phyloP scores from a whole-genome alignment of 768 basidiomycete species.

The Cystobasidium onofrii region DNA sequence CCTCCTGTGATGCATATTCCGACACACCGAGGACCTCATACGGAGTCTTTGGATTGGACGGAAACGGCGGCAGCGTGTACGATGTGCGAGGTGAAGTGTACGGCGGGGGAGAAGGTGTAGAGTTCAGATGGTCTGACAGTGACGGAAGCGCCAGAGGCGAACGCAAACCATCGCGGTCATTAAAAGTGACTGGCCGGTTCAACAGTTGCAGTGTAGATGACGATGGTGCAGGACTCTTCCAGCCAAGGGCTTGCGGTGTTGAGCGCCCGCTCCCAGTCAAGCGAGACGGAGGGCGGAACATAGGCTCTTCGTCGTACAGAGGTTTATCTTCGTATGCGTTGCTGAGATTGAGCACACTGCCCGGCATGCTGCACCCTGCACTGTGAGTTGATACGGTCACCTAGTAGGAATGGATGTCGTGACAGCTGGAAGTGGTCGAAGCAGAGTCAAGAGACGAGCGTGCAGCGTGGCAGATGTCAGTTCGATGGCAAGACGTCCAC shows the following conservation, averaged over 20 bases:
- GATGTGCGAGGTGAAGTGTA: not conserved
- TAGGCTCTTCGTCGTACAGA: constrained; percentile 14
- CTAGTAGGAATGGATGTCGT: no score
- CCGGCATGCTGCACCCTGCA: not conserved
- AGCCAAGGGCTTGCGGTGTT: not conserved
- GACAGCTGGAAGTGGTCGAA: no score
- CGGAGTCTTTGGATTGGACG: constrained; percentile 17
- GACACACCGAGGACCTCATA: constrained; percentile 36
- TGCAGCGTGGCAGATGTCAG: no score
- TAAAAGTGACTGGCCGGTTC: not conserved
- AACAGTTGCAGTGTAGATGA: no score
- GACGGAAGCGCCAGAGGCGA: not conserved
- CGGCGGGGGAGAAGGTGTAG: not conserved
- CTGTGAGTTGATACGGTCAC: no score
- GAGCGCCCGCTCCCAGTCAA: not conserved
- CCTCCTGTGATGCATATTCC: constrained; percentile 10
- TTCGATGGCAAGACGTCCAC: no score
- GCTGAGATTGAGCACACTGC: not conserved
- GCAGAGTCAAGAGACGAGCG: no score
- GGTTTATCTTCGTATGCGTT: not conserved
- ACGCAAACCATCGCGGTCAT: not conserved
- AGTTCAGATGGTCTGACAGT: not conserved
- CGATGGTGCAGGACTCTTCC: not conserved
- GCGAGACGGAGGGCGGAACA: not conserved
- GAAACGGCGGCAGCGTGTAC: not conserved